Evolutionary conservation across 176 grass and related monocot genomes (phyloP).

Genomic region (Saccharum officinarum): DNA sequence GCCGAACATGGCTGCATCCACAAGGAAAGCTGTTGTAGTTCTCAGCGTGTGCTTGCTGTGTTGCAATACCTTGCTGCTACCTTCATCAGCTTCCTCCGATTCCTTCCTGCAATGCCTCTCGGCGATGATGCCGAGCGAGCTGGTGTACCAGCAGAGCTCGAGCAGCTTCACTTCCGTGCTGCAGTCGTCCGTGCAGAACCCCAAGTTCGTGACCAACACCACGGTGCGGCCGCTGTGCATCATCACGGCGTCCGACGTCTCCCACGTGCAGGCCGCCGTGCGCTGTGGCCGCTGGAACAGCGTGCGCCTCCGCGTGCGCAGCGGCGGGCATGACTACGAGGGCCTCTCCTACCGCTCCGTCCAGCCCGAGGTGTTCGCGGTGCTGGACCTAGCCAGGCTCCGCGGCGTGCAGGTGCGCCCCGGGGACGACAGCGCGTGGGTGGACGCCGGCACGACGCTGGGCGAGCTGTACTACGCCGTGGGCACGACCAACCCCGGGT

Average conservation of each 20-base stretch:
- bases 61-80: neutral
- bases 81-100: neutral
- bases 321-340: conserved; percentile 72
- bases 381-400: conserved; percentile 37
- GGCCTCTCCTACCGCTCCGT: conserved; percentile 58
- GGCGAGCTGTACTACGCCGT: conserved; percentile 38
- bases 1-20: neutral
- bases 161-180: conserved; percentile 32
- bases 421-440: conserved; percentile 21
- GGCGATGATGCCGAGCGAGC: neutral
- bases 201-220: conserved; percentile 35
- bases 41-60: neutral
- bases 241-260: conserved; percentile 33
- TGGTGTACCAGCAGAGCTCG: conserved; percentile 33
- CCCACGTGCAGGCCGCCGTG: conserved; percentile 47
- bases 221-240: conserved; percentile 46
- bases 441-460: conserved; percentile 23
- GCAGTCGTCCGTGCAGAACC: conserved; percentile 53
- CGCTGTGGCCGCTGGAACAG: conserved; percentile 32
- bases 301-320: conserved; percentile 49
- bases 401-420: neutral
- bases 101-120: conserved; percentile 52
- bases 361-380: conserved; percentile 27
- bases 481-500: conserved; percentile 23
- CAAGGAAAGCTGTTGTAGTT: neutral